These are phyloP conservation scores for Penicillium sp. DNA, from an alignment of 2,329 filamentous ascomycete species.

Conservation along the genomic window DNA sequence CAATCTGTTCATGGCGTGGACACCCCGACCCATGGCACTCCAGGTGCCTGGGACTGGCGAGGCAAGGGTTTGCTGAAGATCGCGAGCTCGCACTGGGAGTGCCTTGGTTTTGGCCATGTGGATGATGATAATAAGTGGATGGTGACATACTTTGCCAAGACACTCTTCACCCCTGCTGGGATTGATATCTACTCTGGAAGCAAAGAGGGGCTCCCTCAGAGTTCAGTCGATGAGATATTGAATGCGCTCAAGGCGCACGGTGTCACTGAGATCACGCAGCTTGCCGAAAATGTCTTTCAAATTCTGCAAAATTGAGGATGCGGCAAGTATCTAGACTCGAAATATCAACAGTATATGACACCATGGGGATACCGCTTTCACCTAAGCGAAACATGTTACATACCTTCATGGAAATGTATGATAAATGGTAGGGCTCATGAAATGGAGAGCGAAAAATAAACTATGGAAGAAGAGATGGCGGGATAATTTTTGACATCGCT, in stretches of 20 bases:
- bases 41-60: constrained; percentile 65
- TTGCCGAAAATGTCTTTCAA: constrained; percentile 12
- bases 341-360: not conserved
- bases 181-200: constrained; percentile 69
- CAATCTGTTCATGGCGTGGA: constrained; percentile 18
- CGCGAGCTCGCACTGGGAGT: constrained; percentile 72
- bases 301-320: constrained; percentile 9
- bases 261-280: constrained; percentile 6
- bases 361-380: not conserved
- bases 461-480: too few species aligned
- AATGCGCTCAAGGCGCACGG: constrained; percentile 6
- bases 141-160: constrained; percentile 80
- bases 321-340: not conserved
- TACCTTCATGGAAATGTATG: too few species aligned
- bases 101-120: constrained; percentile 17
- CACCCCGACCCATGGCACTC: constrained; percentile 12
- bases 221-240: constrained; percentile 10
- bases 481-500: too few species aligned
- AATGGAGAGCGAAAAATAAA: too few species aligned
- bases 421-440: too few species aligned
- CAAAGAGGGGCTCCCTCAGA: constrained; percentile 6
- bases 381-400: not conserved
- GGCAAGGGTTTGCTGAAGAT: constrained; percentile 71
- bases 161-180: constrained; percentile 75
- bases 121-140: constrained; percentile 56